A percentile compares a stretch with the other conserved stretches of the same genome.
Conservation (phyloP, 1,139 yeast species). For the Debaryomycetaceae sp. region DNA sequence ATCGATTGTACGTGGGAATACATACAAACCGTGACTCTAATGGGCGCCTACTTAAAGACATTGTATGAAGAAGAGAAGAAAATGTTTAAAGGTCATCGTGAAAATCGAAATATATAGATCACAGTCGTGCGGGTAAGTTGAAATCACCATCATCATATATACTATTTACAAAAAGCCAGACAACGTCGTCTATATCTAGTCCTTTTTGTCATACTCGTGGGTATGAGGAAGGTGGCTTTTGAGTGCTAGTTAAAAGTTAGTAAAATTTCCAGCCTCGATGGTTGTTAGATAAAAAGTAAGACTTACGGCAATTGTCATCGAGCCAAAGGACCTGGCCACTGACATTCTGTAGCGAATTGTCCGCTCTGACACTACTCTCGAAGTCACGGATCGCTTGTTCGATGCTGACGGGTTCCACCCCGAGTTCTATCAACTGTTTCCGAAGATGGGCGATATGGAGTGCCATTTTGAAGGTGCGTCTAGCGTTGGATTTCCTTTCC, state of each 20-base stretch:
- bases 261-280: conserved; percentile 4
- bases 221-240: conserved; percentile 53
- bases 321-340: conserved; percentile 58
- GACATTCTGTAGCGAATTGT: conserved; percentile 51
- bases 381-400: conserved; percentile 52
- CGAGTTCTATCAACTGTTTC: conserved; percentile 51
- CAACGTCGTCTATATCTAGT: conserved; percentile 2
- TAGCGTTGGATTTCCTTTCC: conserved; percentile 46
- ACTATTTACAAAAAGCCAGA: neutral
- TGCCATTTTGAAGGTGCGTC: conserved; percentile 57
- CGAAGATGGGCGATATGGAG: conserved; percentile 62
- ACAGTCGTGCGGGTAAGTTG: conserved; percentile 20
- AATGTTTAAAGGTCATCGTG: conserved; percentile 7
- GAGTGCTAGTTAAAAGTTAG: conserved; percentile 26
- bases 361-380: conserved; percentile 53
- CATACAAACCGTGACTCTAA: conserved; percentile 81
- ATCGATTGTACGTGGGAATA: conserved; percentile 46
- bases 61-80: conserved; percentile 47
- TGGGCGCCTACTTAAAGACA: conserved; percentile 87
- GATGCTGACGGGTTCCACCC: conserved; percentile 50
- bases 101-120: neutral
- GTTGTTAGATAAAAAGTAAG: conserved; percentile 1
- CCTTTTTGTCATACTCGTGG: conserved; percentile 52
- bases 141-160: neutral
- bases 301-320: conserved; percentile 44